Evolutionary conservation across 768 basidiomycete genomes (phyloP).

Genomic region (Lactarius evosmus): DNA sequence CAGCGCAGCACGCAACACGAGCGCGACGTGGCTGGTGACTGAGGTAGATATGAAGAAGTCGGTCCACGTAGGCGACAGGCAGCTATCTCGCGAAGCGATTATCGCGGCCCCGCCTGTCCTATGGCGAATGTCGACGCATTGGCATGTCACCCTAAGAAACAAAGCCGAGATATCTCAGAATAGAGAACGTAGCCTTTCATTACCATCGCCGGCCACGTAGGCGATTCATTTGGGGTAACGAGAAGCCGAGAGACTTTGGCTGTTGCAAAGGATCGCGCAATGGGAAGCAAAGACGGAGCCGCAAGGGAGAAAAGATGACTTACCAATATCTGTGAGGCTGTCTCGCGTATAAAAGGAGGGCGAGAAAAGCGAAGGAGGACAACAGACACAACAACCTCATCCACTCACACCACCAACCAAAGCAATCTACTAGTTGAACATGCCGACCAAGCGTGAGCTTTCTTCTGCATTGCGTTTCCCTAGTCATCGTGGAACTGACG

Average conservation of each 20-base stretch:
- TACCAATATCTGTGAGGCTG: not conserved
- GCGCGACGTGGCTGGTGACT: conserved; percentile 2
- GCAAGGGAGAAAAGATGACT: not conserved
- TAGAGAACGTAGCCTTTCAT: conserved; percentile 2
- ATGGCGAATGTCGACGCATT: conserved; percentile 14
- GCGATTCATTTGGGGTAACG: conserved; percentile 2
- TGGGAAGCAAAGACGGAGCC: not conserved
- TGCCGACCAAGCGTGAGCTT: conserved; percentile 20
- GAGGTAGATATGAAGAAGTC: not conserved
- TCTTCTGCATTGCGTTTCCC: not conserved
- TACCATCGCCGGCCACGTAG: conserved; percentile 20
- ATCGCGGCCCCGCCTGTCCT: conserved; percentile 4
- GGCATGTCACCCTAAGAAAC: not conserved
- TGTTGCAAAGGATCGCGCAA: not conserved
- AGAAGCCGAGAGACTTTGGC: conserved; percentile 21
- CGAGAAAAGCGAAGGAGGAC: not conserved
- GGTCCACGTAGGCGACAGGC: not conserved
- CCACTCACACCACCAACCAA: conserved; percentile 16
- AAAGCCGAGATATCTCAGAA: conserved; percentile 18
- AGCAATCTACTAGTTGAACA: conserved; percentile 12
- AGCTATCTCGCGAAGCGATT: conserved; percentile 1
- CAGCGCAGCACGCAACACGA: conserved; percentile 14
- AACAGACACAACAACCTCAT: conserved; percentile 2
- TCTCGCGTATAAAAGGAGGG: conserved; percentile 13
- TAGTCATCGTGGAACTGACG: not conserved